These are phyloP conservation scores for Chaetomidium leptoderma DNA, from an alignment of 495 filamentous ascomycete species.

Conservation along the genomic window DNA sequence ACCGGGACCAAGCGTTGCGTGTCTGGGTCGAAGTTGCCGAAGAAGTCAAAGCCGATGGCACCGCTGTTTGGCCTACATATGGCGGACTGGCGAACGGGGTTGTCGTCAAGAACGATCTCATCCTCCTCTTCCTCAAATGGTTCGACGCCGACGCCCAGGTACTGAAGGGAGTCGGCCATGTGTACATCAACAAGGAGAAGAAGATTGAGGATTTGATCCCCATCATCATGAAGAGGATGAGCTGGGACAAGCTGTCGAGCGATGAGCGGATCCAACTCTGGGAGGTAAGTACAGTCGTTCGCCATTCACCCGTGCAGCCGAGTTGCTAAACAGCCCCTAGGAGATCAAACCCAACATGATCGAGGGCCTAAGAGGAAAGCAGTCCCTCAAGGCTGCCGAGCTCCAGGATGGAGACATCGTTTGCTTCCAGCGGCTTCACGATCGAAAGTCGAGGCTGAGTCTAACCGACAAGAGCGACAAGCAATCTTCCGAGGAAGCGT, in stretches of 20 bases:
- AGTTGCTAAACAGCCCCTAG: slow-evolving; percentile 36
- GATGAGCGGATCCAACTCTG: slow-evolving; percentile 63
- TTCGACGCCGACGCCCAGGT: slow-evolving; percentile 76
- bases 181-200: slow-evolving; percentile 81
- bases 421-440: slow-evolving; percentile 72
- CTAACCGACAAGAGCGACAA: slow-evolving; percentile 24
- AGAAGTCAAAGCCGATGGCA: slow-evolving; percentile 57
- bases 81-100: slow-evolving; percentile 42
- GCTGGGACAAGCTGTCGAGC: slow-evolving; percentile 59
- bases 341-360: slow-evolving; percentile 99
- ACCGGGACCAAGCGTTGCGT: slow-evolving; percentile 65
- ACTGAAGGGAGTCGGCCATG: slow-evolving; percentile 67
- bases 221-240: slow-evolving; percentile 76
- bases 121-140: slow-evolving; percentile 87
- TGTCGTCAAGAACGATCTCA: slow-evolving; percentile 49
- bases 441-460: slow-evolving; percentile 38
- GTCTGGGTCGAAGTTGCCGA: slow-evolving; percentile 80
- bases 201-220: slow-evolving; percentile 84
- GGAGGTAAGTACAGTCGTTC: slow-evolving; percentile 49
- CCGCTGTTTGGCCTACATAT: slow-evolving; percentile 61
- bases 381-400: slow-evolving; percentile 81
- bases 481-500: slow-evolving; percentile 30
- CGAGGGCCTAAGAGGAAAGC: slow-evolving; percentile 85
- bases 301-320: neutral
- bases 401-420: slow-evolving; percentile 97